These are phyloP conservation scores for Leccinum variicolor DNA, from an alignment of 768 basidiomycete species.

Conservation along the genomic window DNA sequence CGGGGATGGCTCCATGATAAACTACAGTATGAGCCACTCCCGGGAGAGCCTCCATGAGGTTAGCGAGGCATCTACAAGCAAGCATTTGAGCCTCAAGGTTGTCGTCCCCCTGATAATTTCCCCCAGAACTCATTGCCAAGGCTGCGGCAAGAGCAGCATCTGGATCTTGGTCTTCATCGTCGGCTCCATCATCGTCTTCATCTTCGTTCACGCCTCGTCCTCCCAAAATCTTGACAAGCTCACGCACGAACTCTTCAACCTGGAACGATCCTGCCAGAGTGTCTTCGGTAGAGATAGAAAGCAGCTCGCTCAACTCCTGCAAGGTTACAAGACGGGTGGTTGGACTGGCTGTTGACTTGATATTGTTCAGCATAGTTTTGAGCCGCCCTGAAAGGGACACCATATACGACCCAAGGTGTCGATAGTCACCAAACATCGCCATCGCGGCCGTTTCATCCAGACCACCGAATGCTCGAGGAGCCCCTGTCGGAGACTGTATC, in stretches of 20 bases:
- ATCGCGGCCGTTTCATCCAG: slow-evolving; percentile 71
- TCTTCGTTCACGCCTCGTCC: slow-evolving; percentile 69
- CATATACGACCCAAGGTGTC: slow-evolving; percentile 91
- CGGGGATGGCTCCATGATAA: slow-evolving; percentile 97
- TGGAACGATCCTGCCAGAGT: slow-evolving; percentile 95
- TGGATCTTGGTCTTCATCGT: slow-evolving; percentile 67
- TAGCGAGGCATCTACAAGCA: slow-evolving; percentile 94
- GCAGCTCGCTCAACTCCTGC: slow-evolving; percentile 91
- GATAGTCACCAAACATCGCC: slow-evolving; percentile 84
- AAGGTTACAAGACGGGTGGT: slow-evolving; percentile 85
- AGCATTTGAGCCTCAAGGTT: slow-evolving; percentile 93
- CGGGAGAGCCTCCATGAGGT: slow-evolving; percentile 98
- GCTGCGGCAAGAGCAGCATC: slow-evolving; percentile 89
- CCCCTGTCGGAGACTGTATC: slow-evolving; percentile 35
- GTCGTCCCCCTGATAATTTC: slow-evolving; percentile 72
- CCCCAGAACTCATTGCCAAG: slow-evolving; percentile 74
- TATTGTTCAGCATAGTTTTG: slow-evolving; percentile 86
- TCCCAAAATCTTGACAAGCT: slow-evolving; percentile 87
- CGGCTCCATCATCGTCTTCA: slow-evolving; percentile 71
- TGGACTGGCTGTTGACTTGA: slow-evolving; percentile 80
- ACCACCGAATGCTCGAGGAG: slow-evolving; percentile 41
- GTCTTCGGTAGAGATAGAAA: slow-evolving; percentile 97
- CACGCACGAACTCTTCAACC: slow-evolving; percentile 87
- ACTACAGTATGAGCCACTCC: slow-evolving; percentile 97
- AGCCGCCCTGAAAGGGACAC: slow-evolving; percentile 82